These are phyloP conservation scores for Thermothelomyces thermophilus DNA, from an alignment of 2,329 filamentous ascomycete species.

Conservation along the genomic window DNA sequence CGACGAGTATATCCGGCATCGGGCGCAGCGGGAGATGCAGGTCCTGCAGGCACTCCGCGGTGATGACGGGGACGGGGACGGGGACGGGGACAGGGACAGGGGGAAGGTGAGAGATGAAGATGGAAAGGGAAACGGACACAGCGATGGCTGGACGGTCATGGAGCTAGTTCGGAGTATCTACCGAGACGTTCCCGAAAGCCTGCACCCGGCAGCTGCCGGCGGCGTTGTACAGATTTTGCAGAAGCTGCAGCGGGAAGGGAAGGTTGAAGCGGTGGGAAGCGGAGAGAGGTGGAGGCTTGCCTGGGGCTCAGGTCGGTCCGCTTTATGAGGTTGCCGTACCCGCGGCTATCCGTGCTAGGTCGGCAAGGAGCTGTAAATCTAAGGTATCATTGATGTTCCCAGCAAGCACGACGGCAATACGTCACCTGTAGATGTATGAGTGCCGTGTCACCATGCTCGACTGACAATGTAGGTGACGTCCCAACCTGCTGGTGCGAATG, in stretches of 20 bases:
- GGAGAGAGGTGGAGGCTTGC: conserved; percentile 38
- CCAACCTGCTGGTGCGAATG: not conserved
- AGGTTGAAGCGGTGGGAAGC: conserved; percentile 40
- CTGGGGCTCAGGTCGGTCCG: conserved; percentile 32
- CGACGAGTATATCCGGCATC: conserved; percentile 74
- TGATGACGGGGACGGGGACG: conserved; percentile 6
- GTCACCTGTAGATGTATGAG: no score
- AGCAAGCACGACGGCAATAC: no score
- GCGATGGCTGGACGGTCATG: conserved; percentile 60
- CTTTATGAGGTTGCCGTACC: conserved; percentile 29
- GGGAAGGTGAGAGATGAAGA: no score
- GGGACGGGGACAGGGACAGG: not conserved
- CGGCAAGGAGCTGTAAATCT: no score
- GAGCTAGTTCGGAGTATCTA: conserved; percentile 89
- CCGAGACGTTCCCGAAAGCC: conserved; percentile 63
- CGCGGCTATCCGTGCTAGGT: not conserved
- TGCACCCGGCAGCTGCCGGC: conserved; percentile 69
- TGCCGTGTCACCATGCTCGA: no score
- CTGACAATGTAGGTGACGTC: not conserved
- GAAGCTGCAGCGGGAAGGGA: conserved; percentile 72
- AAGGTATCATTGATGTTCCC: no score
- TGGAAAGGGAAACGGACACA: conserved; percentile 18
- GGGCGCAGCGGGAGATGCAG: conserved; percentile 72
- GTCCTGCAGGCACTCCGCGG: conserved; percentile 55
- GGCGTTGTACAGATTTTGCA: conserved; percentile 72